Evolutionary conservation across 179 eudicot species (phyloP).

Genomic region (Gypsophila paniculata): DNA sequence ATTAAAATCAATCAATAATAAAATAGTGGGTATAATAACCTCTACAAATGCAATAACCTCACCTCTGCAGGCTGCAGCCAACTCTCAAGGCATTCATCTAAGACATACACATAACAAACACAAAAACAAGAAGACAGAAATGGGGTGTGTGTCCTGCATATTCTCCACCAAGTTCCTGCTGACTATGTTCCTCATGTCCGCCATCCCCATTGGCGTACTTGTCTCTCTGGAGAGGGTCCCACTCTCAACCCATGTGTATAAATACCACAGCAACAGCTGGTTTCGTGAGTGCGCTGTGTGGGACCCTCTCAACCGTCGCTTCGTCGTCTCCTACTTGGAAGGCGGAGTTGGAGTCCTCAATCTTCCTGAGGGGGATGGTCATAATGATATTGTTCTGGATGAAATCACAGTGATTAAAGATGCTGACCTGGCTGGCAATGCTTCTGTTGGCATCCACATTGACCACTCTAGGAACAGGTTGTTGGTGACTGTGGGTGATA

Average conservation of each 20-base stretch:
- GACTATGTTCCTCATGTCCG: constrained; percentile 50
- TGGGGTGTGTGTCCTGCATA: constrained; percentile 20
- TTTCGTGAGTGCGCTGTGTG: constrained; percentile 64
- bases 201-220: constrained; percentile 61
- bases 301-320: constrained; percentile 63
- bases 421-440: constrained; percentile 54
- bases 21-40: too few relatives aligned
- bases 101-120: too few relatives aligned
- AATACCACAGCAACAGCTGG: constrained; percentile 65
- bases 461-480: constrained; percentile 62
- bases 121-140: not conserved
- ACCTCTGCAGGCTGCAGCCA: too few relatives aligned
- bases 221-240: constrained; percentile 50
- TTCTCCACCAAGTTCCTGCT: constrained; percentile 49
- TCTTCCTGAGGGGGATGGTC: constrained; percentile 18
- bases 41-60: too few relatives aligned
- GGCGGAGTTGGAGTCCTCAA: constrained; percentile 66
- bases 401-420: constrained; percentile 51
- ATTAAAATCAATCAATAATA: too few relatives aligned
- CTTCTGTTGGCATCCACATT: constrained; percentile 51
- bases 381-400: constrained; percentile 21
- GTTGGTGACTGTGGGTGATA: constrained; percentile 56
- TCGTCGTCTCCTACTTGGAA: constrained; percentile 65
- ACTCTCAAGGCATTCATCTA: too few relatives aligned
- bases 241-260: constrained; percentile 49